Conservation (phyloP, 441 rosid species). For the Erodium texanum region DNA sequence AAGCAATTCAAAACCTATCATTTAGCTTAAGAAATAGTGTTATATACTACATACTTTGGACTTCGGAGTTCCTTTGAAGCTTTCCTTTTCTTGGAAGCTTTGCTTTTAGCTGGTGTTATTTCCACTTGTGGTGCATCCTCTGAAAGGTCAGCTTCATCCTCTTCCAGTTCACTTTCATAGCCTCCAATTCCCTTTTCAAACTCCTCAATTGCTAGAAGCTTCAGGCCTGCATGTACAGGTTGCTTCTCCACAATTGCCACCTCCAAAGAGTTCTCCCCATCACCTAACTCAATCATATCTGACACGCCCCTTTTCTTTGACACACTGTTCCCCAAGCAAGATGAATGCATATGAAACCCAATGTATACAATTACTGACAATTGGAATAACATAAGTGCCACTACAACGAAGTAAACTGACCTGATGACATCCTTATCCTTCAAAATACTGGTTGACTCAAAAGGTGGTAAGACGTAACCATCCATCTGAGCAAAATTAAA, state of each 20-base stretch:
- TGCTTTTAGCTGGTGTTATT: conserved; percentile 26
- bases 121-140: conserved; percentile 24
- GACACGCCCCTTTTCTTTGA: conserved; percentile 35
- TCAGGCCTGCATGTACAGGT: conserved; percentile 25
- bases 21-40: too few species aligned
- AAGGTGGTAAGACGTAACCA: conserved; percentile 75
- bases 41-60: conserved; percentile 39
- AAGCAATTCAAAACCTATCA: too few species aligned
- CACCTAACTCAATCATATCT: conserved; percentile 25
- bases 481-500: conserved; percentile 60
- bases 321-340: conserved; percentile 37
- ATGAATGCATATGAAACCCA: not conserved
- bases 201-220: conserved; percentile 58
- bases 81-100: conserved; percentile 62
- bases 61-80: conserved; percentile 46
- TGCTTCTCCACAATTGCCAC: conserved; percentile 30
- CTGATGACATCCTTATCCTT: conserved; percentile 69
- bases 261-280: conserved; percentile 26
- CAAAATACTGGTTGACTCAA: conserved; percentile 62
- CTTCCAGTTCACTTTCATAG: conserved; percentile 49
- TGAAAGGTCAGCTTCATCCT: conserved; percentile 26
- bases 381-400: not conserved
- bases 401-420: conserved; percentile 29
- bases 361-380: not conserved
- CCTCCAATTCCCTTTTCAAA: conserved; percentile 56